A percentile compares a stretch with the other conserved stretches of the same genome.
Evolutionary conservation across 176 grass and related monocot genomes (phyloP).

Genomic region (Cenchrus fungigraminus): DNA sequence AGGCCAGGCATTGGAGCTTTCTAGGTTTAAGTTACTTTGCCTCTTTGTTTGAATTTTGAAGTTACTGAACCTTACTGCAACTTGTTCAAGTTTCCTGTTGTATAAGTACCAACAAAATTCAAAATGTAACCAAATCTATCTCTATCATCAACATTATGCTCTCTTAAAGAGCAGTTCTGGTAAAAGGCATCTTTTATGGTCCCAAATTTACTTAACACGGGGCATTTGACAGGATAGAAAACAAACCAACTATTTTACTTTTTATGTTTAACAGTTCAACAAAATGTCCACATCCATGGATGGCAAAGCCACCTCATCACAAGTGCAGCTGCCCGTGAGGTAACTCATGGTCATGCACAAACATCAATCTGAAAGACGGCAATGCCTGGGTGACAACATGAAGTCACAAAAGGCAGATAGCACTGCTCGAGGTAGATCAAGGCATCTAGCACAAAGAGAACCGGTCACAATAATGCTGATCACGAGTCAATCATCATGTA

Average conservation of each 20-base stretch:
- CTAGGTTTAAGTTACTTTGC: constrained; percentile 4
- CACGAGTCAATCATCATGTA: too few species aligned
- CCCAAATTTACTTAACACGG: constrained; percentile 12
- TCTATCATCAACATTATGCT: neutral
- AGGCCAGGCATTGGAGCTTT: neutral
- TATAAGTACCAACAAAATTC: constrained; percentile 10
- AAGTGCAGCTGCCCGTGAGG: too few species aligned
- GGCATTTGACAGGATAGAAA: neutral
- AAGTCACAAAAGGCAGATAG: constrained; percentile 18
- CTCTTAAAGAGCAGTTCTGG: neutral
- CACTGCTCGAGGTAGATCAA: neutral
- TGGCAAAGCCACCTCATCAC: neutral
- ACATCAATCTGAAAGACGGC: neutral
- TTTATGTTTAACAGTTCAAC: constrained; percentile 11
- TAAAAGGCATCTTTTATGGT: neutral
- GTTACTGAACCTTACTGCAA: neutral
- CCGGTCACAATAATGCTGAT: too few species aligned
- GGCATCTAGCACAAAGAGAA: neutral
- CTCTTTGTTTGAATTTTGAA: constrained; percentile 8
- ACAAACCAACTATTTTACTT: neutral
- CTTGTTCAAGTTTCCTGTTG: neutral
- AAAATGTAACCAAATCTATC: constrained; percentile 19
- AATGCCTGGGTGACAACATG: constrained; percentile 19
- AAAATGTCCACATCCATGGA: constrained; percentile 35
- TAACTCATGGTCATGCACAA: too few species aligned